Evolutionary conservation across 1,139 yeast genomes (phyloP), one percentile per base, ranked within the genome.

Genomic region (Sugiyamaella xylanicola): DNA sequence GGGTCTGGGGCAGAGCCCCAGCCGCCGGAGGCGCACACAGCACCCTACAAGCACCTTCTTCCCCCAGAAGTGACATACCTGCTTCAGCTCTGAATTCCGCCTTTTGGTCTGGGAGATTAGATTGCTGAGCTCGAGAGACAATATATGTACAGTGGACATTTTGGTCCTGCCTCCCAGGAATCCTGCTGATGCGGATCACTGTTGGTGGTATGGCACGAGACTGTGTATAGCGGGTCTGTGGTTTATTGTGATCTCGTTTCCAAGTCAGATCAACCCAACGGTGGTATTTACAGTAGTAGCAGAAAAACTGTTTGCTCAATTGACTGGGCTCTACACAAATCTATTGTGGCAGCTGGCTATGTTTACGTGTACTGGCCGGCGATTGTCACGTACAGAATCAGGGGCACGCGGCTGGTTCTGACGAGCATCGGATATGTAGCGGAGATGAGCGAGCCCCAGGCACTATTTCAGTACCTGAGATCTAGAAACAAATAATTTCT

Each of bases 71-170:
- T n/a, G 13, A 32, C 37, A 13, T 32, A 73, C 76, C 64, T 73
- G 78, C 53, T 81, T 81, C 35, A 91, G 80, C 27, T 87, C 93
- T 0, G 83, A 68, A 65, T 83, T 82, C 61, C 89, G 77, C 55
- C 96, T 77, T 68, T 83, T 86, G 8, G 93, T 79, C 63, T 91
- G 97, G 1, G 85, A 72, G 8, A 84, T 75, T 58, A 92, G 74
- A 43, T 74, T 76, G 17, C 78, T 71, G 59, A 91, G 74, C 63
- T 90, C 97, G 0, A 79, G 57, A 11, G 61, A 56, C 51, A 68
- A 58, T 51, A 63, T 63, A 44, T 66, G 61, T 1, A 64, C 62
- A 1, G 66, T 56, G 11, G 67, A 50, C 67, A 64, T 64, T 25
- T 5, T 9, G 29, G 9, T 25, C n/a, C n/a, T n/a, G n/a, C n/a